These are phyloP conservation scores for Exophiala aquamarina DNA, from an alignment of 2,329 filamentous ascomycete species.

Conservation along the genomic window DNA sequence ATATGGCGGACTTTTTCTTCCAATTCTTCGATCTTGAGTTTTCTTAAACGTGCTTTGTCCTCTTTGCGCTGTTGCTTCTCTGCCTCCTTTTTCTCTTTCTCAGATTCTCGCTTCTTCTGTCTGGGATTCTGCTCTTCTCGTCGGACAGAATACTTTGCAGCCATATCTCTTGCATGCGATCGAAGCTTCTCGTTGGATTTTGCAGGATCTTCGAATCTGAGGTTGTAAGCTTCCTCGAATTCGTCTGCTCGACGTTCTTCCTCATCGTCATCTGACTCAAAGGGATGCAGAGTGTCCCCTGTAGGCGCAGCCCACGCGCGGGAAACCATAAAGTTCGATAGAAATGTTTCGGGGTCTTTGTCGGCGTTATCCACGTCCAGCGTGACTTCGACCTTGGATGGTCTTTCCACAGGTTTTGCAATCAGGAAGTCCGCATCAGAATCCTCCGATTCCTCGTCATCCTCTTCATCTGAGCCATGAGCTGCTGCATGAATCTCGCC, in stretches of 20 bases:
- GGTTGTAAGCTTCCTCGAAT: constrained; percentile 91
- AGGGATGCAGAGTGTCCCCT: constrained; percentile 67
- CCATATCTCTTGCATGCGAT: constrained; percentile 85
- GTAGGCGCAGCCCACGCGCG: constrained; percentile 78
- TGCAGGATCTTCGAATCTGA: constrained; percentile 89
- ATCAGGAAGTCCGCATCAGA: constrained; percentile 59
- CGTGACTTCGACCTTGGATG: constrained; percentile 50
- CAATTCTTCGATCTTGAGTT: constrained; percentile 86
- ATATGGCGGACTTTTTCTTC: constrained; percentile 85
- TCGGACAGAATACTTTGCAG: constrained; percentile 78
- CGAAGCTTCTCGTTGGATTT: constrained; percentile 85
- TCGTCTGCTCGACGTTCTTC: constrained; percentile 74
- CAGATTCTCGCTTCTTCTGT: constrained; percentile 74
- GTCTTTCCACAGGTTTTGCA: constrained; percentile 59
- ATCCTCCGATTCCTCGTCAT: constrained; percentile 63
- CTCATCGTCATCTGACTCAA: constrained; percentile 89
- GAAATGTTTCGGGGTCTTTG: constrained; percentile 83
- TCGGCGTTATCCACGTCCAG: constrained; percentile 73
- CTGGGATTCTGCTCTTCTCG: constrained; percentile 77
- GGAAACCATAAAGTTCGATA: constrained; percentile 94
- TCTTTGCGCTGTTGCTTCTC: constrained; percentile 74
- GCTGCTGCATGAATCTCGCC: constrained; percentile 72
- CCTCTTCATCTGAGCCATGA: constrained; percentile 38
- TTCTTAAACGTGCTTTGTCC: constrained; percentile 79
- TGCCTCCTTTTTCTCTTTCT: constrained; percentile 73